Base-by-base conservation (phyloP, 1,284 basidiomycete species). In the Ganoderma resinaceum region DNA sequence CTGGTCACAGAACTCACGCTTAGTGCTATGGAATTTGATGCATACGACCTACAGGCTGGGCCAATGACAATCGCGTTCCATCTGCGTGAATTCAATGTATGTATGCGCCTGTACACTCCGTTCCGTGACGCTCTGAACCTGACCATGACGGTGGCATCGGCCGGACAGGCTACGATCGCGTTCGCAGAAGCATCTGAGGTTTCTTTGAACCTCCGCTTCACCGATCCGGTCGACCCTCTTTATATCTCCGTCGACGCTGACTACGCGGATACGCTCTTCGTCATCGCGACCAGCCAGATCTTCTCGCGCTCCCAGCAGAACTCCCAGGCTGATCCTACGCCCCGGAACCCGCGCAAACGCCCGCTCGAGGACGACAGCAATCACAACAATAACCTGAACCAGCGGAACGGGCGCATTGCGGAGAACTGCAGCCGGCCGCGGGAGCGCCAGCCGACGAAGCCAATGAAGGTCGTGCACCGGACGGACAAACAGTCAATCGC, bases 51-150 rank as follows among this genome's bases (percentile, higher is more conserved):
- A 9, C 83, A 82, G 71, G 78, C 83, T 3, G 79, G 86, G 18
- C 90, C 92, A 0, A 85, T 86, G 53, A 89, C 87, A 2, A 85
- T 95, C 63, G 88, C 88, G 2, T 94, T 95, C 74, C 93, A 94
- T 78, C 79, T 95, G 52, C 88, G 90, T 43, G 93, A 95, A 80
- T 94, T 95, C 79, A 92, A 89, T 73, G 93, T 94, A 89, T 73
- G 93, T 94, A 40, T 40, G 58, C 37, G 16, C 23, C 12, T 20
- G n/a, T 9, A 8, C 8, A 2, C 5, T 11, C 14, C 23, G 16
- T 26, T 23, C 12, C 37, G 20, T 12, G 20, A 73, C 70, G 85
- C 77, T 26, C 40, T 12, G 40, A 37, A 49, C 0, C 49, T 49
- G 46, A 62, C 37, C 1, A 8, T 67, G 46, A 63, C 18, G 62